A percentile compares a stretch with the other conserved stretches of the same genome.
Evolutionary conservation across 495 filamentous ascomycete species (phyloP).

Genomic region (Podospora australis): DNA sequence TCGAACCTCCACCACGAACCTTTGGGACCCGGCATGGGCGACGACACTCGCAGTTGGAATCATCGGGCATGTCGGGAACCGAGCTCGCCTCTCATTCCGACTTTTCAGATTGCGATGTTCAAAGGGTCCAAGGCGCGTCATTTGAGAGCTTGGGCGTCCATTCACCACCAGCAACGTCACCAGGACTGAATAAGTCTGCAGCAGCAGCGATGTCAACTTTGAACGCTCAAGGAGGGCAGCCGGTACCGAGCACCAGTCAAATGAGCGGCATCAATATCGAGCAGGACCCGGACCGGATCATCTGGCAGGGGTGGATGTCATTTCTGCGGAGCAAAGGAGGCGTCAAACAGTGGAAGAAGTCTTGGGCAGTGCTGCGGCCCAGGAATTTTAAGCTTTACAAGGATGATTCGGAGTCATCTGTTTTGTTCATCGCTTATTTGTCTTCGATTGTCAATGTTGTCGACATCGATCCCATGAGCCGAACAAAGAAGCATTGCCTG

Average conservation of each 20-base stretch:
- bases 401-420: conserved; percentile 83
- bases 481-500: conserved; percentile 77
- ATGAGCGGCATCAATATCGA: conserved; percentile 47
- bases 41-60: conserved; percentile 57
- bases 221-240: conserved; percentile 17
- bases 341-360: conserved; percentile 87
- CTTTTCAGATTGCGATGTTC: conserved; percentile 66
- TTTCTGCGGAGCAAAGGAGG: conserved; percentile 80
- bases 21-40: conserved; percentile 28
- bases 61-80: conserved; percentile 65
- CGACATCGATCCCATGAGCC: conserved; percentile 81
- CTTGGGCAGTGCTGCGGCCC: conserved; percentile 88
- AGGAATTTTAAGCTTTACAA: conserved; percentile 89
- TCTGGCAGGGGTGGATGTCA: conserved; percentile 88
- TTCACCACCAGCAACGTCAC: conserved; percentile 21
- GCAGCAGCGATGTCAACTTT: too few relatives aligned
- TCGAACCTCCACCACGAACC: conserved; percentile 29
- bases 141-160: conserved; percentile 38
- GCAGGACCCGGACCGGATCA: conserved; percentile 60
- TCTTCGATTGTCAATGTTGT: conserved; percentile 81
- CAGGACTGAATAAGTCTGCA: neutral
- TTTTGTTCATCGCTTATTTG: conserved; percentile 74
- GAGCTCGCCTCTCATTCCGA: conserved; percentile 87
- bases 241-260: conserved; percentile 51
- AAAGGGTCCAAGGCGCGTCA: conserved; percentile 35